These are phyloP conservation scores for Schizonepeta tenuifolia DNA, from an alignment of 257 asterid genomes.

Conservation along the genomic window DNA sequence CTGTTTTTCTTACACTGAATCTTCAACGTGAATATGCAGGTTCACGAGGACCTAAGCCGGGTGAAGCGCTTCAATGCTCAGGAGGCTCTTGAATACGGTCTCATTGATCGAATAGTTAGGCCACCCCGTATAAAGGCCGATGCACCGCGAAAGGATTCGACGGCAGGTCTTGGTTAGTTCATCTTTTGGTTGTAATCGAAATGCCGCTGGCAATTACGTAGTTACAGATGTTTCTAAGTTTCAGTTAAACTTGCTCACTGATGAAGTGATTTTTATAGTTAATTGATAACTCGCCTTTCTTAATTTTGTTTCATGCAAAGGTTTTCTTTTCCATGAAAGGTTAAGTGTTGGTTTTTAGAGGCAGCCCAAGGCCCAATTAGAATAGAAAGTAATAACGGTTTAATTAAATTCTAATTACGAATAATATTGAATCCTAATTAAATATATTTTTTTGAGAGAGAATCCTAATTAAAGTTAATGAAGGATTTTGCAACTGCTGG, in stretches of 20 bases:
- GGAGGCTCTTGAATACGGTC: constrained; percentile 91
- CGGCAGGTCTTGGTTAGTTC: constrained; percentile 37
- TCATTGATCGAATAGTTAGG: constrained; percentile 76
- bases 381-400: too few species aligned
- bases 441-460: too few species aligned
- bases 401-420: too few species aligned
- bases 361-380: too few species aligned
- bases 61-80: constrained; percentile 71
- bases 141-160: constrained; percentile 36
- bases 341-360: too few species aligned
- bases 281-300: constrained; percentile 12
- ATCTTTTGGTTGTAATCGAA: background rate
- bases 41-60: constrained; percentile 70
- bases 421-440: too few species aligned
- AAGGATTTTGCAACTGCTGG: too few species aligned
- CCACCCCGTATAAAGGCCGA: constrained; percentile 56
- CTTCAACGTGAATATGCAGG: constrained; percentile 45
- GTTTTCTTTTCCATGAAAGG: too few species aligned
- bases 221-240: background rate
- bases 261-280: constrained; percentile 7
- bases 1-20: constrained; percentile 1
- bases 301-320: background rate
- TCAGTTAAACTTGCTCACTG: constrained; percentile 6
- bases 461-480: too few species aligned
- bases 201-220: background rate